Conservation (phyloP, 257 asterid species). For the Gentiana dahurica region DNA sequence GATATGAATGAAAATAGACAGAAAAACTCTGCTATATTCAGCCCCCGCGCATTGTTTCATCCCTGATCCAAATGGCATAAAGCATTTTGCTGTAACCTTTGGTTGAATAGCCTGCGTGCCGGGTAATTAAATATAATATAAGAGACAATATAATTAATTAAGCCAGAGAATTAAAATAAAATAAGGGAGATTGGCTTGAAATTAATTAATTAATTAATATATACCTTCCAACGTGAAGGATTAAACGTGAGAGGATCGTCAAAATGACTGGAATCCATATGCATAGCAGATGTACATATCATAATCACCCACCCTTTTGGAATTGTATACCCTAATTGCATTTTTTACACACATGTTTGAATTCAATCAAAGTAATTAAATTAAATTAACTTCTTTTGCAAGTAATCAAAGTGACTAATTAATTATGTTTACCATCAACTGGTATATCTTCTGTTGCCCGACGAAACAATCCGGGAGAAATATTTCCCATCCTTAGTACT, state of each 20-base stretch:
- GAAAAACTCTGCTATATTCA: constrained; percentile 62
- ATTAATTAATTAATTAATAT: too few species aligned
- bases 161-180: background rate
- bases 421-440: too few species aligned
- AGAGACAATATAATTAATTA: background rate
- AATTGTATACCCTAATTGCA: constrained; percentile 52
- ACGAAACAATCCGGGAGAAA: constrained; percentile 53
- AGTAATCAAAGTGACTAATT: too few species aligned
- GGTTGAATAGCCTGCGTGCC: constrained; percentile 26
- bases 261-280: constrained; percentile 35
- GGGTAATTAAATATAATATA: background rate
- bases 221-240: constrained; percentile 73
- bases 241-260: constrained; percentile 67
- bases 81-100: constrained; percentile 33
- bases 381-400: background rate
- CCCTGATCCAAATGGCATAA: constrained; percentile 85
- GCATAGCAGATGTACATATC: constrained; percentile 70
- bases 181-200: too few species aligned
- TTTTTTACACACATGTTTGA: too few species aligned
- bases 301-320: constrained; percentile 72
- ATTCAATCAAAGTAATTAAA: background rate
- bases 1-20: constrained; percentile 66
- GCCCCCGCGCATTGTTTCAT: constrained; percentile 91
- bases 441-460: too few species aligned
- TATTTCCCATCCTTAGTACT: constrained; percentile 62